These are phyloP conservation scores for Basidioascus undulatus DNA, from an alignment of 768 basidiomycete species.

Conservation along the genomic window DNA sequence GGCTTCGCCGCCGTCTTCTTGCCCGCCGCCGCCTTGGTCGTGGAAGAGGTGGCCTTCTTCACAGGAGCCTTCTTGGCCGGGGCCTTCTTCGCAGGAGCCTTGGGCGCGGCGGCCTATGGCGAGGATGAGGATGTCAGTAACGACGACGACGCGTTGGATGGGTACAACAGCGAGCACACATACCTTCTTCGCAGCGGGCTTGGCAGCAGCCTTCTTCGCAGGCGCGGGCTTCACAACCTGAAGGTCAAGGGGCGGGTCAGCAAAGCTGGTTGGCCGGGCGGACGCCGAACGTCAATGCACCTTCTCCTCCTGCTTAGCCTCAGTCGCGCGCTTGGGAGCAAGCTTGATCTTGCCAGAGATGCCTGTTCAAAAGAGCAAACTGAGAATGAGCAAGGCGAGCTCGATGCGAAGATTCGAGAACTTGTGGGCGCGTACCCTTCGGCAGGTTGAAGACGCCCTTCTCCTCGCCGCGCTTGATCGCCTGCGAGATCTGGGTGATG, in stretches of 20 bases:
- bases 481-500: conserved; percentile 49
- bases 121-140: conserved; percentile 16
- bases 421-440: conserved; percentile 43
- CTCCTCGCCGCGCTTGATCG: conserved; percentile 57
- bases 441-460: conserved; percentile 65
- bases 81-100: conserved; percentile 24
- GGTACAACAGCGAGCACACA: conserved; percentile 3
- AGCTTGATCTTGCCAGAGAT: conserved; percentile 53
- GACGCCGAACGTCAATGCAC: conserved; percentile 12
- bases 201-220: conserved; percentile 12
- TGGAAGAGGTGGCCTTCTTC: conserved; percentile 5
- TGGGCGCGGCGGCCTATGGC: conserved; percentile 18
- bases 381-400: background rate
- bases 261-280: conserved; percentile 6
- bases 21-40: conserved; percentile 11
- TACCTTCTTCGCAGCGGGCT: conserved; percentile 9
- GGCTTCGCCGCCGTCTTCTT: conserved; percentile 24
- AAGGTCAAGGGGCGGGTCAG: conserved; percentile 6
- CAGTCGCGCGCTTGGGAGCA: conserved; percentile 28
- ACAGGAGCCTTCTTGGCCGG: conserved; percentile 23
- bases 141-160: too few species aligned
- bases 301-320: conserved; percentile 11
- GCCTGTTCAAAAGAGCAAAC: conserved; percentile 11
- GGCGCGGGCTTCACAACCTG: conserved; percentile 5
- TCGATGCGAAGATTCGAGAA: background rate